A percentile compares a stretch with the other conserved stretches of the same genome.
Evolutionary conservation across 2,329 filamentous ascomycete species (phyloP).

Genomic region (Lasiodiplodia hormozganensis): DNA sequence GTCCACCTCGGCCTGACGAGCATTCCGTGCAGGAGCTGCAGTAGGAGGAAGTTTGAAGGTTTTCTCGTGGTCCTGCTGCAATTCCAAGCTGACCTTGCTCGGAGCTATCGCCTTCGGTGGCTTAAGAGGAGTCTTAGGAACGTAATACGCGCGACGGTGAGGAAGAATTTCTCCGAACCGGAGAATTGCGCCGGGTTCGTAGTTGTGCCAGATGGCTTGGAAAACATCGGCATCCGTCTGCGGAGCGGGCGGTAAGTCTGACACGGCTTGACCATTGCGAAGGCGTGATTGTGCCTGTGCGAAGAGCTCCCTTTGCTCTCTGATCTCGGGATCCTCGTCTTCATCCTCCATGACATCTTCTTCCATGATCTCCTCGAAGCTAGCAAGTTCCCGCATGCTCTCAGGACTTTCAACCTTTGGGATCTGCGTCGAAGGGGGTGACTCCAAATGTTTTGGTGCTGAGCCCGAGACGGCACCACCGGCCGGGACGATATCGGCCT

Average conservation of each 20-base stretch:
- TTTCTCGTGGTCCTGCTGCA: constrained; percentile 86
- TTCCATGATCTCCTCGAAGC: not conserved
- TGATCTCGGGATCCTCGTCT: constrained; percentile 41
- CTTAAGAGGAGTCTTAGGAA: constrained; percentile 79
- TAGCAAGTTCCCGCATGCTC: constrained; percentile 19
- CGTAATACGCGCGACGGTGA: constrained; percentile 77
- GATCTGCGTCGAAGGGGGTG: constrained; percentile 11
- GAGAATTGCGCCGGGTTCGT: constrained; percentile 75
- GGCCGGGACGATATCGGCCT: not conserved
- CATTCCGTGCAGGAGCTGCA: constrained; percentile 57
- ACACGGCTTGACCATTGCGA: constrained; percentile 40
- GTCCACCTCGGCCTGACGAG: constrained; percentile 56
- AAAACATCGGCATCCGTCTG: constrained; percentile 78
- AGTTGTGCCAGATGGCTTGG: constrained; percentile 80
- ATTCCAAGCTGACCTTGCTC: constrained; percentile 86
- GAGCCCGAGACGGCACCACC: not conserved
- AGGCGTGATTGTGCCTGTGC: constrained; percentile 45
- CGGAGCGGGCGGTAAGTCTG: constrained; percentile 69
- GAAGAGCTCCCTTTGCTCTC: constrained; percentile 45
- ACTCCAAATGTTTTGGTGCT: not conserved
- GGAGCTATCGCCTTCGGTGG: constrained; percentile 82
- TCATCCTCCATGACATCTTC: constrained; percentile 36
- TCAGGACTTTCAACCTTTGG: constrained; percentile 24
- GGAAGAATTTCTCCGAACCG: constrained; percentile 85
- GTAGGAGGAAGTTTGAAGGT: constrained; percentile 75